Conservation (phyloP, 148 eudicot genomes). For the Rhododendron griersonianum region DNA sequence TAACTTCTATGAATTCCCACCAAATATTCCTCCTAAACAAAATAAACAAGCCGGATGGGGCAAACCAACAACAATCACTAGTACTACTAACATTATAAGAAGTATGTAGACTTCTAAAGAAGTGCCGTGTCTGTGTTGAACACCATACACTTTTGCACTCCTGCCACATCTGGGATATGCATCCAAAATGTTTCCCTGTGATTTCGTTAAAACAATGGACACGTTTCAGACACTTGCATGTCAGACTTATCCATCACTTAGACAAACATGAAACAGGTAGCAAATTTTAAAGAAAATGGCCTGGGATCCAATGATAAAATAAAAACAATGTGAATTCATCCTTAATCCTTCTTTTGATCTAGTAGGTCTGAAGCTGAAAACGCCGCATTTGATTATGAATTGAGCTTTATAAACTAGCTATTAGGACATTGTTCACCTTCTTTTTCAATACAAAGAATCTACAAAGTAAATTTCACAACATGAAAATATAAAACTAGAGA, state of each 20-base stretch:
- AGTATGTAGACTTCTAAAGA: not conserved
- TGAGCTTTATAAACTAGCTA: not conserved
- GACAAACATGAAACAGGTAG: not conserved
- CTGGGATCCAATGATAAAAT: not conserved
- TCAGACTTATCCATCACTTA: not conserved
- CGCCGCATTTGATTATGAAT: not conserved
- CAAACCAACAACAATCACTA: not conserved
- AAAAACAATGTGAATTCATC: not conserved
- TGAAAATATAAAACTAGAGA: not conserved
- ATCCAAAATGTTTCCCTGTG: not conserved
- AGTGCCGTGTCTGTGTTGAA: not conserved
- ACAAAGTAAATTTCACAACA: not conserved
- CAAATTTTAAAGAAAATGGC: not conserved
- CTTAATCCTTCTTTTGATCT: not conserved
- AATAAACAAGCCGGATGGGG: conserved; percentile 2
- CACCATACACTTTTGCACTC: not conserved
- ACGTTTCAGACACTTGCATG: not conserved
- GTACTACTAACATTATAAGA: not conserved
- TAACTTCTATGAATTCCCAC: not conserved
- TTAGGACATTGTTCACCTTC: not conserved
- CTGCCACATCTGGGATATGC: not conserved
- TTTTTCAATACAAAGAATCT: not conserved
- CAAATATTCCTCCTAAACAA: not conserved
- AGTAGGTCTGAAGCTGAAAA: not conserved
- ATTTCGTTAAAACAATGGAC: not conserved